Conservation (phyloP, 2,329 filamentous ascomycete species). For the Hymenoscyphus albidus region DNA sequence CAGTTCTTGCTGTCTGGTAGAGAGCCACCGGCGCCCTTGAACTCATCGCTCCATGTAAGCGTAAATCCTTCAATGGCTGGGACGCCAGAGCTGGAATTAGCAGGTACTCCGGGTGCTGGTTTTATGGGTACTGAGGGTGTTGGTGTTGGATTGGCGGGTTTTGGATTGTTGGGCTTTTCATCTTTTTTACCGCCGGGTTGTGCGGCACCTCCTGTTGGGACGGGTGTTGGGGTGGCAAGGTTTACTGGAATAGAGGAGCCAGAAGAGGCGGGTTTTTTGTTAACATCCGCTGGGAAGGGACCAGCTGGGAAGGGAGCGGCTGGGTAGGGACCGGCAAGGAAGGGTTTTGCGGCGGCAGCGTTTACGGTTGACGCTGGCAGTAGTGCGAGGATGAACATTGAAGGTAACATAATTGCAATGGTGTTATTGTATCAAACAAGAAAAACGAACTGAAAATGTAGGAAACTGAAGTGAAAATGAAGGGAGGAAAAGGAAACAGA, state of each 20-base stretch:
- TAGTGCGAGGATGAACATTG: neutral
- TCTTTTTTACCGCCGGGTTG: too few species aligned
- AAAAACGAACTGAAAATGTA: neutral
- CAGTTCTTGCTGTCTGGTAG: slow-evolving; percentile 41
- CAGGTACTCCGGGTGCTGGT: too few species aligned
- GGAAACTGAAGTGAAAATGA: neutral
- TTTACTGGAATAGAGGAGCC: too few species aligned
- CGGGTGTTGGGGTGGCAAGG: too few species aligned
- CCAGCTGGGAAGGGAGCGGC: too few species aligned
- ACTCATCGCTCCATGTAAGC: slow-evolving; percentile 35
- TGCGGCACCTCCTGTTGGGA: too few species aligned
- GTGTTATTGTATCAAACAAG: neutral
- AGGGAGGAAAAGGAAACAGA: neutral
- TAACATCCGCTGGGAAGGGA: too few species aligned
- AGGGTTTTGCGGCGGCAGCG: neutral
- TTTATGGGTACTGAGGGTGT: too few species aligned
- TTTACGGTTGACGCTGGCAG: neutral
- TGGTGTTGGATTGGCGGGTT: too few species aligned
- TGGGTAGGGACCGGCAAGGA: too few species aligned
- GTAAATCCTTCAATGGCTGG: slow-evolving; percentile 14
- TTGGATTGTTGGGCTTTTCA: too few species aligned
- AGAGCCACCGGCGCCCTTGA: slow-evolving; percentile 32
- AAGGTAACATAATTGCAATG: neutral
- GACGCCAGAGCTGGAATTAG: neutral
- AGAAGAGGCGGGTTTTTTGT: too few species aligned